Evolutionary conservation across 257 asterid species (phyloP).

Genomic region (Solanum chilense): DNA sequence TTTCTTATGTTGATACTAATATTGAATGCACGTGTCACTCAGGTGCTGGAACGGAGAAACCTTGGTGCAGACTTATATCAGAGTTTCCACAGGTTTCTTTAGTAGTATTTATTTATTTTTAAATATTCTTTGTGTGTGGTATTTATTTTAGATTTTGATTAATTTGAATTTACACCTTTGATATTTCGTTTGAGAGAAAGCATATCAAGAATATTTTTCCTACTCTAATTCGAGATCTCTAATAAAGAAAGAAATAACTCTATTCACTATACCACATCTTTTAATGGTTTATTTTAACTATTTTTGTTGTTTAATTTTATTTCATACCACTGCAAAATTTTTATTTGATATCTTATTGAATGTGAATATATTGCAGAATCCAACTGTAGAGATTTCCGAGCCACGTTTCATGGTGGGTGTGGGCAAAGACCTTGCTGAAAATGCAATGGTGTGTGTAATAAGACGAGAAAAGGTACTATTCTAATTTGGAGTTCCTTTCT

Average conservation of each 20-base stretch:
- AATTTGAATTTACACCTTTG: too few relatives aligned
- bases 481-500: background rate
- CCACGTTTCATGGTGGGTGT: conserved; percentile 47
- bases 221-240: too few relatives aligned
- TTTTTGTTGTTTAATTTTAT: background rate
- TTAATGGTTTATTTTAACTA: background rate
- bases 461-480: conserved; percentile 40
- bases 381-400: conserved; percentile 31
- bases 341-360: background rate
- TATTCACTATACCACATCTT: accelerated
- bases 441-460: conserved; percentile 30
- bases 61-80: background rate
- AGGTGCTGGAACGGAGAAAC: background rate
- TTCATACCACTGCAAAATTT: conserved; percentile 25
- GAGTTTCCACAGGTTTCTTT: conserved; percentile 11
- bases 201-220: too few relatives aligned
- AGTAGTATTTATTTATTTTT: background rate
- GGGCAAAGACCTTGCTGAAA: conserved; percentile 37
- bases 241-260: too few relatives aligned
- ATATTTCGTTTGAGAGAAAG: background rate
- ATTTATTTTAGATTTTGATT: background rate
- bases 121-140: too few relatives aligned
- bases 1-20: too few relatives aligned
- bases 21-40: background rate
- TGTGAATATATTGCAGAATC: conserved; percentile 32